A percentile compares a stretch with the other conserved stretches of the same genome.
Evolutionary conservation across 352 stramenopile genomes (phyloP).

Genomic region (Saprolegnia diclina): DNA sequence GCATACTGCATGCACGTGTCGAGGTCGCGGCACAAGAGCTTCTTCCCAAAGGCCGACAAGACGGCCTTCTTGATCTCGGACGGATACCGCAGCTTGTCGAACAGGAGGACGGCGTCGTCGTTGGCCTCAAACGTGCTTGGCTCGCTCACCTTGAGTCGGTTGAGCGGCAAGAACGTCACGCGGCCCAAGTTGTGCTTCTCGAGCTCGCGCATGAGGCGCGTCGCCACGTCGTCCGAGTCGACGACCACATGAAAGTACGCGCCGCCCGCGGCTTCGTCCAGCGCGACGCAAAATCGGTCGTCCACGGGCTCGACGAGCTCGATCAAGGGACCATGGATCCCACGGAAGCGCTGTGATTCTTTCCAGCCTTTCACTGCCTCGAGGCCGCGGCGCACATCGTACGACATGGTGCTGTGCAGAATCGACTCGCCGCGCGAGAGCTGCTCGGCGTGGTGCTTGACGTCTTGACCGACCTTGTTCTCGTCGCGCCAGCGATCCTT

Average conservation of each 20-base stretch:
- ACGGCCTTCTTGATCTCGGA: slow-evolving; percentile 89
- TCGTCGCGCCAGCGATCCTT: slow-evolving; percentile 81
- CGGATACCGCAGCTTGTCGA: slow-evolving; percentile 82
- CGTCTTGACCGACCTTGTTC: slow-evolving; percentile 67
- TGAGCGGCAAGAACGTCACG: slow-evolving; percentile 96
- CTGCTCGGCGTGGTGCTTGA: slow-evolving; percentile 65
- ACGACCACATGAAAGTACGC: slow-evolving; percentile 98
- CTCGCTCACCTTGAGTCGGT: slow-evolving; percentile 87
- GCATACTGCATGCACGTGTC: slow-evolving; percentile 82
- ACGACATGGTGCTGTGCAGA: slow-evolving; percentile 78
- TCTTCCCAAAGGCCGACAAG: slow-evolving; percentile 94
- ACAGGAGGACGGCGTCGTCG: slow-evolving; percentile 76
- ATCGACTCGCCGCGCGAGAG: slow-evolving; percentile 65
- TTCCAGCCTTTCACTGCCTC: slow-evolving; percentile 85
- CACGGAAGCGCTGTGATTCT: slow-evolving; percentile 53
- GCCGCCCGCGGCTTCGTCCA: slow-evolving; percentile 94
- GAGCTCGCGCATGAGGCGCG: slow-evolving; percentile 91
- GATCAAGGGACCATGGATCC: slow-evolving; percentile 94
- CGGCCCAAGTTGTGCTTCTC: slow-evolving; percentile 91
- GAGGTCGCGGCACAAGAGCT: slow-evolving; percentile 93
- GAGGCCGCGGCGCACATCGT: slow-evolving; percentile 79
- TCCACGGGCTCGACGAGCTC: slow-evolving; percentile 90
- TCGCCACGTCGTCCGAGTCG: slow-evolving; percentile 95
- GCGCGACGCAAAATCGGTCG: slow-evolving; percentile 90
- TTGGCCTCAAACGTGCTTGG: slow-evolving; percentile 58